Conservation (phyloP, 345 rosid species). For the Pistacia atlantica region DNA sequence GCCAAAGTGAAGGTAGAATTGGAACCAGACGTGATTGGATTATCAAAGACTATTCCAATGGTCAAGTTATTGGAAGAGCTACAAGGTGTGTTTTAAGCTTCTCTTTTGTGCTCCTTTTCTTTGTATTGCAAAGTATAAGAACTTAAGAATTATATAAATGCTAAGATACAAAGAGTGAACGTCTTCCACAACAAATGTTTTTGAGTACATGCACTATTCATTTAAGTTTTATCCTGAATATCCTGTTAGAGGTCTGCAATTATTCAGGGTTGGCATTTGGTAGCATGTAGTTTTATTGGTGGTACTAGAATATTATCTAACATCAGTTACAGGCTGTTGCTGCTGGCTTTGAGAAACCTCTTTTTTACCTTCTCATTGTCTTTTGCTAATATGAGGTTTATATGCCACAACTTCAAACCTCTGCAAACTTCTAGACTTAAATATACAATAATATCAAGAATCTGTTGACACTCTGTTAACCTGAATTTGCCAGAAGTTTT, state of each 20-base stretch:
- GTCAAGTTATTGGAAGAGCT: slow-evolving; percentile 88
- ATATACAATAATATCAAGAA: background rate
- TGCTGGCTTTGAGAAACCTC: background rate
- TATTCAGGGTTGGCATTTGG: background rate
- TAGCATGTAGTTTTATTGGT: background rate
- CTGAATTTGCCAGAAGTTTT: background rate
- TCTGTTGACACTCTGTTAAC: background rate
- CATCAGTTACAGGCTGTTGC: background rate
- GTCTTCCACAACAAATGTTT: background rate
- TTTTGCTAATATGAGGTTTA: background rate
- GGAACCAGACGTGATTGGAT: slow-evolving; percentile 99
- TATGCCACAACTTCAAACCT: background rate
- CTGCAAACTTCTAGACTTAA: too few relatives aligned
- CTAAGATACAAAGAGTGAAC: background rate
- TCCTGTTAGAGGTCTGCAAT: background rate
- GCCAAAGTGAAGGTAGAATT: slow-evolving; percentile 88
- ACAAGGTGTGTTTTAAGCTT: slow-evolving; percentile 58
- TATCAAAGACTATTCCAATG: slow-evolving; percentile 61
- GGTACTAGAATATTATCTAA: background rate
- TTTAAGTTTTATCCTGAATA: background rate
- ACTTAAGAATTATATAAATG: background rate
- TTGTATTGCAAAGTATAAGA: slow-evolving; percentile 6
- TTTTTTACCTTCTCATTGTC: background rate
- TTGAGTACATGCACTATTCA: background rate
- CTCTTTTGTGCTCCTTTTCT: background rate